Conservation (phyloP, 805 yeast species). For the Monosporozyma siamensis region DNA sequence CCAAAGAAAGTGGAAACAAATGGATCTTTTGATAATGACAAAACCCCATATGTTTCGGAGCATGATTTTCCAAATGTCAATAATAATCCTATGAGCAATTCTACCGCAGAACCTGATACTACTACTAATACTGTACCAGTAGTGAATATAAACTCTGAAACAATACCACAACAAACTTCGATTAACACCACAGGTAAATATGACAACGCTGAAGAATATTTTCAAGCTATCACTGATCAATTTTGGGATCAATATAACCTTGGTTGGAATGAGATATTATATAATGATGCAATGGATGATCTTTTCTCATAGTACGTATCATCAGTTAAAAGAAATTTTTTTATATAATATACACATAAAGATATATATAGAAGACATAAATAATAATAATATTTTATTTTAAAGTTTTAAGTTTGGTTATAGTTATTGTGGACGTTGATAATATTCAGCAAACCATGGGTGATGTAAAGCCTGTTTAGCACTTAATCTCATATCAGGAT, state of each 20-base stretch:
- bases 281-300: background rate
- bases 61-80: background rate
- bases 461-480: conserved; percentile 46
- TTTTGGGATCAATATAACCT: conserved; percentile 16
- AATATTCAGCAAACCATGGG: conserved; percentile 32
- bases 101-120: too few species aligned
- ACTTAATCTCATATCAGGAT: conserved; percentile 44
- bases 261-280: conserved; percentile 13
- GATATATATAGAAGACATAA: background rate
- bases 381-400: too few species aligned
- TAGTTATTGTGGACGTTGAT: conserved; percentile 13
- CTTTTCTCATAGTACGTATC: background rate
- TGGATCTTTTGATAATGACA: too few species aligned
- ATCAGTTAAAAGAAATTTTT: too few species aligned
- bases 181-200: background rate
- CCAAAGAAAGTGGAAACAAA: background rate
- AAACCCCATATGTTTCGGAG: too few species aligned
- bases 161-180: background rate
- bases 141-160: too few species aligned
- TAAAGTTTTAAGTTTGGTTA: too few species aligned
- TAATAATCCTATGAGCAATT: background rate
- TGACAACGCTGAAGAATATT: conserved; percentile 6
- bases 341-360: background rate
- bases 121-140: background rate
- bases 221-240: conserved; percentile 12